Conservation (phyloP, 768 basidiomycete species). For the Suillus subaureus region DNA sequence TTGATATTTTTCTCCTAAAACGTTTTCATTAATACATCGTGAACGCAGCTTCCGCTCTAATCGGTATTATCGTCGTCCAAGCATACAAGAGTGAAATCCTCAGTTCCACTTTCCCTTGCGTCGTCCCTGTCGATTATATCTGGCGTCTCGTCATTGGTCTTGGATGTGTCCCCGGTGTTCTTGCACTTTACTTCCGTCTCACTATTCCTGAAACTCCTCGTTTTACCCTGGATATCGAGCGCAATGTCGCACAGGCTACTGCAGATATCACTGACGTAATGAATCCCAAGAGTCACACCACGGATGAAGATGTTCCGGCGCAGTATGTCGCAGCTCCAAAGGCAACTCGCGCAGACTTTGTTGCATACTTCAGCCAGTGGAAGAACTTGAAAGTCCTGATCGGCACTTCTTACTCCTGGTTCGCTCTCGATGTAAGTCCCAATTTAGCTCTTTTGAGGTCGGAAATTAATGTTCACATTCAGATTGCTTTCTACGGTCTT, state of each 20-base stretch:
- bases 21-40: not conserved
- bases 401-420: slow-evolving; percentile 84
- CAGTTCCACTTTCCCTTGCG: slow-evolving; percentile 38
- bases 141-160: slow-evolving; percentile 92
- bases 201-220: slow-evolving; percentile 93
- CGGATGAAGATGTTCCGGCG: slow-evolving; percentile 57
- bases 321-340: slow-evolving; percentile 70
- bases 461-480: slow-evolving; percentile 9
- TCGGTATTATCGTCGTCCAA: slow-evolving; percentile 61
- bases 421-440: slow-evolving; percentile 73
- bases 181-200: slow-evolving; percentile 90
- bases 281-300: slow-evolving; percentile 45
- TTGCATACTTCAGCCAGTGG: slow-evolving; percentile 67
- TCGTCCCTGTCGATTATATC: slow-evolving; percentile 64
- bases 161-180: slow-evolving; percentile 76
- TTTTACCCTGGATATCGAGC: slow-evolving; percentile 89
- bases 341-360: slow-evolving; percentile 71
- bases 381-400: slow-evolving; percentile 79
- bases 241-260: slow-evolving; percentile 73
- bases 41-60: slow-evolving; percentile 58
- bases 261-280: slow-evolving; percentile 75
- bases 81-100: slow-evolving; percentile 71
- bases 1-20: not conserved
- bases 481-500: slow-evolving; percentile 89
- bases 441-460: not conserved